Percentiles rank a stretch among this genome's conserved stretches.
Evolutionary conservation across 176 grass and related monocot genomes (phyloP).

Genomic region (Bromus sterilis): DNA sequence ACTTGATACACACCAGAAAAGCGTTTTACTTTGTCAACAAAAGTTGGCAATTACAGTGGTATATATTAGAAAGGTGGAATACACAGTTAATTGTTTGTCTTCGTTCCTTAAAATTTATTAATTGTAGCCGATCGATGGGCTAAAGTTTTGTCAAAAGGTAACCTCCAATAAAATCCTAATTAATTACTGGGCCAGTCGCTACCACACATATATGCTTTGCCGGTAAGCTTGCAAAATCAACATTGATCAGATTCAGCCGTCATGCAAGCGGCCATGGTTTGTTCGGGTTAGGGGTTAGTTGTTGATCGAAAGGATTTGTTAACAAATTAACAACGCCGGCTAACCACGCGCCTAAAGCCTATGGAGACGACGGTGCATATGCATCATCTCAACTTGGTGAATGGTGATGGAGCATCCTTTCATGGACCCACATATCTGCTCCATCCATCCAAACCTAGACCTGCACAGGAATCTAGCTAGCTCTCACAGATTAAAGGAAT

Average conservation of each 20-base stretch:
- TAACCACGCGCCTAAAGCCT: neutral
- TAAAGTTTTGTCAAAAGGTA: neutral
- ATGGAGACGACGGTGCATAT: neutral
- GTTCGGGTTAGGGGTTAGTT: conserved; percentile 8
- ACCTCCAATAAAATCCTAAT: no score
- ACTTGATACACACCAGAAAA: no score
- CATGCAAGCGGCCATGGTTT: neutral
- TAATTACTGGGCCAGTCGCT: neutral
- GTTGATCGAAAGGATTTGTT: conserved; percentile 23
- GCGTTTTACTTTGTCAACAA: no score
- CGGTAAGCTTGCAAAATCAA: neutral
- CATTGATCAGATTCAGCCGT: neutral
- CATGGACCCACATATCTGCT: neutral
- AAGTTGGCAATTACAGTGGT: neutral
- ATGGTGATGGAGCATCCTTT: conserved; percentile 7
- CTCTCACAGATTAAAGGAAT: neutral
- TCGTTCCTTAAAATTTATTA: no score
- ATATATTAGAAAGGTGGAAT: neutral
- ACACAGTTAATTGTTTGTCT: neutral
- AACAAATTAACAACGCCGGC: neutral
- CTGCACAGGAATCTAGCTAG: neutral
- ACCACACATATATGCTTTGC: neutral
- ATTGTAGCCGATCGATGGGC: neutral
- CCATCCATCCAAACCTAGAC: conserved; percentile 6
- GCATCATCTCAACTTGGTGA: conserved; percentile 16